These are phyloP conservation scores for Boletus barrowsii DNA, from an alignment of 768 basidiomycete genomes.

Conservation along the genomic window DNA sequence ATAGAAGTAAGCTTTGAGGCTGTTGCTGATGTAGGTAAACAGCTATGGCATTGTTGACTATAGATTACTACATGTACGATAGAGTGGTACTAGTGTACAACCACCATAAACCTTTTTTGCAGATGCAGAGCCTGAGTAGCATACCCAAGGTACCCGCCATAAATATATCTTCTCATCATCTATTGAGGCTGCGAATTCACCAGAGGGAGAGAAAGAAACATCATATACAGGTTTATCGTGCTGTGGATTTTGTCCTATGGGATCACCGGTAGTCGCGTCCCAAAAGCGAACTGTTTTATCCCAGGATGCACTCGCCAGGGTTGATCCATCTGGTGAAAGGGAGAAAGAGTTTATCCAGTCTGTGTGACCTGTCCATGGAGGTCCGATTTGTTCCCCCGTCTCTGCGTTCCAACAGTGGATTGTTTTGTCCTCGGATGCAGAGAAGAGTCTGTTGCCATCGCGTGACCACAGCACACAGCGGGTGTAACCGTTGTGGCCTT, in stretches of 20 bases:
- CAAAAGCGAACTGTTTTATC: slow-evolving; percentile 5
- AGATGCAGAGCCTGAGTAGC: too few species aligned
- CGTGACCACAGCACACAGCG: slow-evolving; percentile 1
- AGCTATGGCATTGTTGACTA: too few species aligned
- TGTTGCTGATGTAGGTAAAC: too few species aligned
- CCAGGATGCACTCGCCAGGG: slow-evolving; percentile 1
- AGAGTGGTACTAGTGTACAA: too few species aligned
- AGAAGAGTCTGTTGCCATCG: not conserved
- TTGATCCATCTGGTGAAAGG: slow-evolving; percentile 3
- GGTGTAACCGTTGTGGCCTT: not conserved
- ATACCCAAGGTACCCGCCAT: not conserved
- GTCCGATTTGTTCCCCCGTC: slow-evolving; percentile 4
- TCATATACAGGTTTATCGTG: not conserved
- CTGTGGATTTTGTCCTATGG: not conserved
- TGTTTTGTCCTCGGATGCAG: not conserved
- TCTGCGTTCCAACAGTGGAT: slow-evolving; percentile 10
- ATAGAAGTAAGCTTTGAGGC: too few species aligned
- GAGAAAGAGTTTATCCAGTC: not conserved
- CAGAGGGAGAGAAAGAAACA: slow-evolving; percentile 6
- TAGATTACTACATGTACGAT: too few species aligned
- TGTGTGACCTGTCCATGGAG: slow-evolving; percentile 15
- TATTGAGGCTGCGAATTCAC: not conserved
- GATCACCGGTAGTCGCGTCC: not conserved
- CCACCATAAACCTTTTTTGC: too few species aligned
- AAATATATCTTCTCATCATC: not conserved